Evolutionary conservation across 805 yeast species (phyloP).

Genomic region (Kazachstania africana): DNA sequence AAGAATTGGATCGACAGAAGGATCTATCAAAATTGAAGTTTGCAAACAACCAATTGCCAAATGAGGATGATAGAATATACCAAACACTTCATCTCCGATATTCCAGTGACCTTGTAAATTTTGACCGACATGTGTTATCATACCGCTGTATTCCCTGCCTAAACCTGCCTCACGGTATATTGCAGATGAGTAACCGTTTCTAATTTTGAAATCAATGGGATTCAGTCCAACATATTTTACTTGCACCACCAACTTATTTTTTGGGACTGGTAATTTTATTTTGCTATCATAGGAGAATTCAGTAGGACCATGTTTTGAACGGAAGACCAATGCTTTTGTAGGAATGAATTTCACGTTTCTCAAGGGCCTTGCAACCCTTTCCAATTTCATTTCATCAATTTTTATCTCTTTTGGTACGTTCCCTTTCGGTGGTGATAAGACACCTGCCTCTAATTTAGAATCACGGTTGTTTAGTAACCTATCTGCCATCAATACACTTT

Average conservation of each 20-base stretch:
- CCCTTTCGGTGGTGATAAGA: conserved; percentile 10
- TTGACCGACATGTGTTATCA: conserved; percentile 42
- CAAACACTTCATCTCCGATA: conserved; percentile 58
- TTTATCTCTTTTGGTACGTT: conserved; percentile 20
- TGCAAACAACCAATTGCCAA: conserved; percentile 47
- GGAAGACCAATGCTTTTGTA: conserved; percentile 34
- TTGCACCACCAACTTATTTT: conserved; percentile 42
- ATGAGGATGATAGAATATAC: conserved; percentile 40
- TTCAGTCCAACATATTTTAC: conserved; percentile 49
- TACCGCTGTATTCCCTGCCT: conserved; percentile 64
- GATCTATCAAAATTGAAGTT: conserved; percentile 44
- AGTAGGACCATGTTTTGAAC: conserved; percentile 28
- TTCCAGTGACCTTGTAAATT: conserved; percentile 29
- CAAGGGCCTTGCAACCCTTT: conserved; percentile 34
- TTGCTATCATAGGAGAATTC: conserved; percentile 43
- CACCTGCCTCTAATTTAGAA: conserved; percentile 11
- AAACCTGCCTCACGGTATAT: conserved; percentile 48
- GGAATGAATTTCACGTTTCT: conserved; percentile 43
- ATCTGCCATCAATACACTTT: conserved; percentile 8
- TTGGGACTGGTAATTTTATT: conserved; percentile 37
- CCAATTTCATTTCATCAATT: conserved; percentile 14
- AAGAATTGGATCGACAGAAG: conserved; percentile 36
- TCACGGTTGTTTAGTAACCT: conserved; percentile 12
- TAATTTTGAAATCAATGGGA: conserved; percentile 53
- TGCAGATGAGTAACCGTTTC: conserved; percentile 41